Conservation (phyloP, 495 filamentous ascomycete genomes). For the Penicillium cosmopolitanum region DNA sequence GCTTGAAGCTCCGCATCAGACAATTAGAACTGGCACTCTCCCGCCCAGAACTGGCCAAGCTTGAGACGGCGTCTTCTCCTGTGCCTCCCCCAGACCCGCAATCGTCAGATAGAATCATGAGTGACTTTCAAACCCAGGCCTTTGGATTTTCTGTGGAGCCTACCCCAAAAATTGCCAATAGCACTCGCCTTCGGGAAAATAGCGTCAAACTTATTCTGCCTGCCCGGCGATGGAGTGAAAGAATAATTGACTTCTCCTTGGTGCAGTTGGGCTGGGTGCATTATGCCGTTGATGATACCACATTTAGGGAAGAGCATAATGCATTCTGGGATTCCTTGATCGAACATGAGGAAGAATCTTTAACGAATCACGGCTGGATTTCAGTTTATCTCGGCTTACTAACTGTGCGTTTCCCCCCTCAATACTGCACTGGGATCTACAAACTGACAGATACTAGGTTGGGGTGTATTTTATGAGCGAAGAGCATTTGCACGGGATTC, state of each 20-base stretch:
- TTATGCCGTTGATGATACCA: background rate
- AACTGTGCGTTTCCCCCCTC: background rate
- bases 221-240: background rate
- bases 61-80: background rate
- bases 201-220: background rate
- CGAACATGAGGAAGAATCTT: background rate
- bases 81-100: background rate
- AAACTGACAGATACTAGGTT: background rate
- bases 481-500: background rate
- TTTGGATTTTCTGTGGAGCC: background rate
- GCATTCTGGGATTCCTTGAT: background rate
- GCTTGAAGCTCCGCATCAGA: background rate
- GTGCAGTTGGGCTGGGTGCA: background rate
- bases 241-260: background rate
- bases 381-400: background rate
- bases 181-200: background rate
- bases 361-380: background rate
- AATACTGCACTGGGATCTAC: background rate
- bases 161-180: background rate
- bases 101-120: background rate
- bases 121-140: background rate
- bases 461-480: background rate
- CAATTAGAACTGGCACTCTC: background rate
- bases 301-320: background rate
- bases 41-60: background rate